phyloP scores from a whole-genome alignment of 1,139 yeast species.

The Geotrichum aggregatum region DNA sequence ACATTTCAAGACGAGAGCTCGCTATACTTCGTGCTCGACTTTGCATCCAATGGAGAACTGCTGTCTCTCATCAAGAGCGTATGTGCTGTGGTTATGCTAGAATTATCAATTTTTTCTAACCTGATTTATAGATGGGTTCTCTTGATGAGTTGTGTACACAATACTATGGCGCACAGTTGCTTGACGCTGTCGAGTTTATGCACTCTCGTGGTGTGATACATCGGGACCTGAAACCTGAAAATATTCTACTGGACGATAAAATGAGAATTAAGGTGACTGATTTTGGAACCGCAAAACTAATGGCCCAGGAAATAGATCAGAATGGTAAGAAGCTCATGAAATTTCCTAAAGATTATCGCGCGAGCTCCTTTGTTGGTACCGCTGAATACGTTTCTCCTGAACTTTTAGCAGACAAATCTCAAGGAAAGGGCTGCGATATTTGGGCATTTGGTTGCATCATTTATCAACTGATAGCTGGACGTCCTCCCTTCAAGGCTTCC shows the following conservation, averaged over 20 bases:
- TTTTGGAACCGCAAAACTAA: constrained; percentile 91
- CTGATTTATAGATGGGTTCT: constrained; percentile 50
- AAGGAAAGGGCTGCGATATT: constrained; percentile 84
- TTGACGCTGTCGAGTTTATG: constrained; percentile 83
- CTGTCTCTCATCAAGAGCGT: constrained; percentile 62
- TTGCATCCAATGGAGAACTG: constrained; percentile 89
- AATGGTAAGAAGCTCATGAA: constrained; percentile 23
- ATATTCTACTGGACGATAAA: constrained; percentile 67
- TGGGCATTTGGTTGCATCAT: constrained; percentile 97
- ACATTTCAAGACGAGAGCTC: constrained; percentile 91
- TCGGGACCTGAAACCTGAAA: constrained; percentile 94
- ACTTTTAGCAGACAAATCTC: constrained; percentile 70
- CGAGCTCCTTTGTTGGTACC: constrained; percentile 85
- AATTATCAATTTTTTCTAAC: not conserved
- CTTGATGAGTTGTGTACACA: constrained; percentile 73
- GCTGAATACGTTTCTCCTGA: constrained; percentile 93
- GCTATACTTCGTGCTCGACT: constrained; percentile 86
- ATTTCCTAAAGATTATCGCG: constrained; percentile 54
- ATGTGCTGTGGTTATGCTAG: not conserved
- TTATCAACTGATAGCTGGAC: constrained; percentile 89
- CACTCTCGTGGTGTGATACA: constrained; percentile 84
- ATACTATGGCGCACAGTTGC: constrained; percentile 69
- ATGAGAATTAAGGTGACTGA: constrained; percentile 91
- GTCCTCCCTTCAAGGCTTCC: constrained; percentile 94
- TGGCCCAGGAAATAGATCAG: constrained; percentile 48